A percentile compares a stretch with the other conserved stretches of the same genome.
phyloP scores from a whole-genome alignment of 768 basidiomycete species.

The Leccinum olivaceopallidum region DNA sequence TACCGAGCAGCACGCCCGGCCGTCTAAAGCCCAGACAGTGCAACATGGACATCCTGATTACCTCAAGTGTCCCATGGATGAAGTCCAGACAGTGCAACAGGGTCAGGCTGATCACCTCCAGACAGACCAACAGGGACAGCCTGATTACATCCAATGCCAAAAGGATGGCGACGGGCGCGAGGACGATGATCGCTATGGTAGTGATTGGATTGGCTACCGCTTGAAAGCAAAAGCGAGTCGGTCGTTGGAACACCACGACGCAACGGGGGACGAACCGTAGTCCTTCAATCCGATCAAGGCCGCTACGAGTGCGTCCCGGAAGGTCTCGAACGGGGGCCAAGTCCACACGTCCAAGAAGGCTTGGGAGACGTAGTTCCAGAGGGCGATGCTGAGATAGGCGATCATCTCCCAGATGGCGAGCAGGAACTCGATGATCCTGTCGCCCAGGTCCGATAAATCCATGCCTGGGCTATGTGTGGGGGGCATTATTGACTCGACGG shows the following conservation, averaged over 20 bases:
- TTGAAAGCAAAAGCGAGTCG: neutral
- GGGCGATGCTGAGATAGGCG: neutral
- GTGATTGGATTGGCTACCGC: conserved; percentile 17
- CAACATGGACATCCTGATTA: neutral
- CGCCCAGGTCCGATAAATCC: conserved; percentile 17
- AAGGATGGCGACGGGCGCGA: conserved; percentile 15
- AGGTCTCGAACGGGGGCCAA: conserved; percentile 24
- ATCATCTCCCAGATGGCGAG: conserved; percentile 8
- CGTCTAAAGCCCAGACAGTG: conserved; percentile 3
- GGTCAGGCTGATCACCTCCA: neutral
- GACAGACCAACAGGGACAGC: neutral
- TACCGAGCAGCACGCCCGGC: conserved; percentile 13
- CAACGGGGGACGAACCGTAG: conserved; percentile 15
- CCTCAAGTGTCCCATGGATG: too few relatives aligned
- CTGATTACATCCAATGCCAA: neutral
- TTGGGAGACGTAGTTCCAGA: conserved; percentile 9
- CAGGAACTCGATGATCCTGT: conserved; percentile 19
- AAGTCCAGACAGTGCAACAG: conserved; percentile 6
- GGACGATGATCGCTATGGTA: conserved; percentile 7
- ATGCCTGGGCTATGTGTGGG: conserved; percentile 20
- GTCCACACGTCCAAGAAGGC: conserved; percentile 18
- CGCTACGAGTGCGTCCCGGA: conserved; percentile 15
- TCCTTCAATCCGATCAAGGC: conserved; percentile 11
- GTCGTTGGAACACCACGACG: neutral
- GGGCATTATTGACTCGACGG: conserved; percentile 12